A percentile compares a stretch with the other conserved stretches of the same genome.
Conservation (phyloP, 768 basidiomycete species). For the Hydnomerulius pinastri region DNA sequence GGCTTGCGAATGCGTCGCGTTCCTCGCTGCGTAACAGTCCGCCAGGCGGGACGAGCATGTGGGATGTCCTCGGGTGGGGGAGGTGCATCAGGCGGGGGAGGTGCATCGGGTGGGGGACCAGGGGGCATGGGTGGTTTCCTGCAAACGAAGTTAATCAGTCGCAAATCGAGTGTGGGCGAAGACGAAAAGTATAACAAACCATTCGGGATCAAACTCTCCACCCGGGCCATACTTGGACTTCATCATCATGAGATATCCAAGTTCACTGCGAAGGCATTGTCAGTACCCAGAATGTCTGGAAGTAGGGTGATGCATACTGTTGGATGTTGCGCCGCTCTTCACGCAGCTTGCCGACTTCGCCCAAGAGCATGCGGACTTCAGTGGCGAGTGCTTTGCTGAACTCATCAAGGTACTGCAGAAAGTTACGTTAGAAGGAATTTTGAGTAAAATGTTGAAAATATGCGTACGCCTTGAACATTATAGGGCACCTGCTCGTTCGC, state of each 20-base stretch:
- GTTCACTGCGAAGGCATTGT: slow-evolving; percentile 50
- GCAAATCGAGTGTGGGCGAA: background rate
- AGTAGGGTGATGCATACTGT: slow-evolving; percentile 54
- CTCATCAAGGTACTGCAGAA: slow-evolving; percentile 74
- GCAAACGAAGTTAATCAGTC: slow-evolving; percentile 3
- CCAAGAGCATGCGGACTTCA: slow-evolving; percentile 81
- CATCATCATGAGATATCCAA: slow-evolving; percentile 69
- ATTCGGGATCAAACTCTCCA: slow-evolving; percentile 84
- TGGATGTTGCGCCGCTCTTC: slow-evolving; percentile 78
- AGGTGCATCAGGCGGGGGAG: slow-evolving; percentile 45
- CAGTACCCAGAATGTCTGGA: background rate
- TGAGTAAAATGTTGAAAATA: background rate
- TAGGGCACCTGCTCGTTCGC: slow-evolving; percentile 78
- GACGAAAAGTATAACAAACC: slow-evolving; percentile 42
- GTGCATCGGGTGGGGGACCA: slow-evolving; percentile 43
- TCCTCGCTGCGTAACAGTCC: slow-evolving; percentile 44
- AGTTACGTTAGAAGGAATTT: slow-evolving; percentile 2
- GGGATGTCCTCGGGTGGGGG: slow-evolving; percentile 46
- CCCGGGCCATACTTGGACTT: slow-evolving; percentile 81
- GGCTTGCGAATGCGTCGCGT: slow-evolving; percentile 46
- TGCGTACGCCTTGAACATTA: slow-evolving; percentile 78
- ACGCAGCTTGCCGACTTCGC: slow-evolving; percentile 80
- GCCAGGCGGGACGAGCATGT: slow-evolving; percentile 61
- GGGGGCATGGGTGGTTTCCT: slow-evolving; percentile 47
- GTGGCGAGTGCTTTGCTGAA: slow-evolving; percentile 83